phyloP scores from a whole-genome alignment of 805 yeast species.

The Geotrichum ghanense region DNA sequence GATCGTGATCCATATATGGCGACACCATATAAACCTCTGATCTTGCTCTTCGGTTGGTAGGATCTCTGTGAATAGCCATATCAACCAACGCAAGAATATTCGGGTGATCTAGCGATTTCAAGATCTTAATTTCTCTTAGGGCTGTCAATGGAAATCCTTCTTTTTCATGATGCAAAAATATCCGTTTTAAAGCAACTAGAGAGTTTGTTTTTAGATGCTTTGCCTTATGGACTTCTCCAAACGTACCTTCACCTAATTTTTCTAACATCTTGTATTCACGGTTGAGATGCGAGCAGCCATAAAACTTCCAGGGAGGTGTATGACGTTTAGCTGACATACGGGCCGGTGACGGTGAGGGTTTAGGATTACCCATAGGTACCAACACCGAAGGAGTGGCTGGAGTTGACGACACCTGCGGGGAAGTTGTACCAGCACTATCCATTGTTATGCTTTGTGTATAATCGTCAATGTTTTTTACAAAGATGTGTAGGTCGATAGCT shows the following conservation, averaged over 20 bases:
- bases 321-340: conserved; percentile 4
- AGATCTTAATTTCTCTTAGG: conserved; percentile 75
- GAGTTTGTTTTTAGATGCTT: conserved; percentile 37
- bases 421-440: no score
- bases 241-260: conserved; percentile 71
- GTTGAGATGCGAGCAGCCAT: conserved; percentile 26
- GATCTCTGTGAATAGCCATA: conserved; percentile 48
- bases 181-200: conserved; percentile 77
- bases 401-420: no score
- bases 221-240: conserved; percentile 84
- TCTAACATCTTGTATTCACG: conserved; percentile 24
- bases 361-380: background rate
- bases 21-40: conserved; percentile 68
- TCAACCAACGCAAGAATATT: conserved; percentile 72
- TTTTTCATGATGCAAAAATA: conserved; percentile 64
- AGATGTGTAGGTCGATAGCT: no score
- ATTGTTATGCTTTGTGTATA: background rate
- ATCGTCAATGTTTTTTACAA: no score
- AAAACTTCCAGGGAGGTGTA: conserved; percentile 12
- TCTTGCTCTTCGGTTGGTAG: conserved; percentile 18
- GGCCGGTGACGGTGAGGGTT: background rate
- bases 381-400: background rate
- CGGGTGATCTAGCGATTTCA: conserved; percentile 55
- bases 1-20: conserved; percentile 86
- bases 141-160: conserved; percentile 90